Conservation (phyloP, 2,329 filamentous ascomycete species). For the Zymoseptoria tritici region DNA sequence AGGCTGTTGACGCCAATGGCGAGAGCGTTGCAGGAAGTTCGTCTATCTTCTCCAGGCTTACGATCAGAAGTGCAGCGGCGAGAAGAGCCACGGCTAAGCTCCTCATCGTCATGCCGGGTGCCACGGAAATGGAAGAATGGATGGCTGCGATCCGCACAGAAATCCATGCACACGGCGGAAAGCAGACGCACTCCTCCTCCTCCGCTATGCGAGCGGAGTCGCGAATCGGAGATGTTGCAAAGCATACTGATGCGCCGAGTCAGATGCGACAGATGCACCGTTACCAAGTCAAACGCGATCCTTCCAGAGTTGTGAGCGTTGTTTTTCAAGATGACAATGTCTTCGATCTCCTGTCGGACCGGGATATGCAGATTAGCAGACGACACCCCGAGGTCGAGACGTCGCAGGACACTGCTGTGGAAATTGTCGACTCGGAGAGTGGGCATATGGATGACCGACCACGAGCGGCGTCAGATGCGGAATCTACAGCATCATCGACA, state of each 20-base stretch:
- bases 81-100: conserved; percentile 49
- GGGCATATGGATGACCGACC: background rate
- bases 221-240: conserved; percentile 1
- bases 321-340: background rate
- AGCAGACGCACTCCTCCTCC: conserved; percentile 46
- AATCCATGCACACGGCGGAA: conserved; percentile 64
- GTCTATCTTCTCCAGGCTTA: conserved; percentile 59
- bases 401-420: background rate
- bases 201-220: conserved; percentile 1
- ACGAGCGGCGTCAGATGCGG: conserved; percentile 14
- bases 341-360: background rate
- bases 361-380: background rate
- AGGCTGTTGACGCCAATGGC: conserved; percentile 55
- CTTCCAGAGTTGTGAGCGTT: conserved; percentile 16
- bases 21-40: conserved; percentile 43
- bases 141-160: conserved; percentile 59
- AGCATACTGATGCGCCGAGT: conserved; percentile 17
- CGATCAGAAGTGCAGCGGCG: conserved; percentile 41
- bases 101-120: conserved; percentile 64
- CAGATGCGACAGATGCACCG: conserved; percentile 33
- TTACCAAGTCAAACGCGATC: conserved; percentile 31
- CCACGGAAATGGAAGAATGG: conserved; percentile 71
- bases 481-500: conserved; percentile 20
- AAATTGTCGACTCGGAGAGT: background rate
- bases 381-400: background rate